A percentile compares a stretch with the other conserved stretches of the same genome.
Conservation (phyloP, 2,329 filamentous ascomycete species). For the Aspergillus sp. region DNA sequence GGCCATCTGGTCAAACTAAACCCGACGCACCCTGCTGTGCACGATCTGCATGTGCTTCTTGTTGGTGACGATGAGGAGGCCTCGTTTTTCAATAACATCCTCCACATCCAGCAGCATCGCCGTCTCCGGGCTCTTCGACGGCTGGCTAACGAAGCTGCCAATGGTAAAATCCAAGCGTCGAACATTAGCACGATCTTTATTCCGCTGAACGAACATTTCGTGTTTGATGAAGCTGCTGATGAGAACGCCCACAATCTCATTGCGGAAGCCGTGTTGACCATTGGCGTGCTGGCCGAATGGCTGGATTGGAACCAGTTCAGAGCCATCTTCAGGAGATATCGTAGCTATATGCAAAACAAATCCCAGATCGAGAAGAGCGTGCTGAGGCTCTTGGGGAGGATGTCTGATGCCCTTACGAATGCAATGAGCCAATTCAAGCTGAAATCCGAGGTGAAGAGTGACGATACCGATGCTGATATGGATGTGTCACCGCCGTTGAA, state of each 20-base stretch:
- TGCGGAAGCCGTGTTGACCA: conserved; percentile 79
- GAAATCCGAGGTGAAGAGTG: conserved; percentile 20
- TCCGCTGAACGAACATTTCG: conserved; percentile 89
- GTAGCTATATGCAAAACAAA: conserved; percentile 76
- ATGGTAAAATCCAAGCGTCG: conserved; percentile 66
- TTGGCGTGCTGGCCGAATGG: conserved; percentile 71
- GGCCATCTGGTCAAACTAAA: conserved; percentile 74
- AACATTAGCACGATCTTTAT: conserved; percentile 87
- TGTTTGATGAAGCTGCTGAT: conserved; percentile 80
- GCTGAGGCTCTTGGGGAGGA: conserved; percentile 75
- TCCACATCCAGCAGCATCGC: conserved; percentile 84
- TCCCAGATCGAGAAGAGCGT: conserved; percentile 83
- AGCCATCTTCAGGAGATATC: conserved; percentile 78
- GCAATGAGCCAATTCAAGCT: conserved; percentile 48
- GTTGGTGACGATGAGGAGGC: conserved; percentile 71
- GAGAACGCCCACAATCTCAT: conserved; percentile 76
- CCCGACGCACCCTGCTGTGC: conserved; percentile 67
- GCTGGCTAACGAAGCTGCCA: conserved; percentile 67
- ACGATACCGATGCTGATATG: conserved; percentile 31
- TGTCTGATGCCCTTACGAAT: conserved; percentile 72
- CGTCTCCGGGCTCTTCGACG: conserved; percentile 80
- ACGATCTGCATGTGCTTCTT: conserved; percentile 72
- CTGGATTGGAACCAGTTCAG: conserved; percentile 91
- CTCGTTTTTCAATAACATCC: conserved; percentile 88
- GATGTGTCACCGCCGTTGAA: conserved; percentile 31